Conservation (phyloP, 208 protist species). For the Lotmaria passim region DNA sequence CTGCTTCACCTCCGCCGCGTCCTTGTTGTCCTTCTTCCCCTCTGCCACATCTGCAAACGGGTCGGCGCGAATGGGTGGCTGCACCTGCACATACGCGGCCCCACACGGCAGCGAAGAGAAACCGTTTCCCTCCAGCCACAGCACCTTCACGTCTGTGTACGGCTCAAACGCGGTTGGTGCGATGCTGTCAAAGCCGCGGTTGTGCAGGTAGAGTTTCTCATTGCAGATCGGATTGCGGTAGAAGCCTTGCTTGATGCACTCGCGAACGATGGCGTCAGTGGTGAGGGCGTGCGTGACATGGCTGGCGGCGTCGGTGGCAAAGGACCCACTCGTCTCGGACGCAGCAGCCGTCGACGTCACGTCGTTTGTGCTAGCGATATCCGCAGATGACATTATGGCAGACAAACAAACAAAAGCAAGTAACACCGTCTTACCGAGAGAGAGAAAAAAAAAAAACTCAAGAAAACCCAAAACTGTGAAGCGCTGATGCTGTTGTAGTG, state of each 20-base stretch:
- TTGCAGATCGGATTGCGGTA: conserved; percentile 94
- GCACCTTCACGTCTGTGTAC: conserved; percentile 89
- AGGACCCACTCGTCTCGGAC: conserved; percentile 30
- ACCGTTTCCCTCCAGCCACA: conserved; percentile 95
- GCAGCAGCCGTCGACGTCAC: conserved; percentile 40
- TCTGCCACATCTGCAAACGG: conserved; percentile 30
- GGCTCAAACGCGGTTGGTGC: conserved; percentile 77
- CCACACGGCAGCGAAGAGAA: conserved; percentile 71
- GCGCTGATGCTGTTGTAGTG: neutral
- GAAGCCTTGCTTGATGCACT: conserved; percentile 85
- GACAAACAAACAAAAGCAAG: neutral
- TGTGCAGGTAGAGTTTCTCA: conserved; percentile 95
- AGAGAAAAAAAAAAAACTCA: neutral
- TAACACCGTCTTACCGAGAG: neutral
- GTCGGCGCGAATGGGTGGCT: conserved; percentile 39
- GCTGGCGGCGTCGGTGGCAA: conserved; percentile 14
- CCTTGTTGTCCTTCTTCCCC: conserved; percentile 18
- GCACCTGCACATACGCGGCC: conserved; percentile 43
- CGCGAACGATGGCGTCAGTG: conserved; percentile 80
- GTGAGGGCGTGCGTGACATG: conserved; percentile 50
- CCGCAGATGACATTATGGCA: conserved; percentile 36
- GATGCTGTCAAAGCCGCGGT: conserved; percentile 88
- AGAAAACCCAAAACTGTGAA: too few species aligned
- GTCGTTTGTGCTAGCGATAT: conserved; percentile 61
- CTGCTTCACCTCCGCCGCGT: neutral